Base-by-base conservation (phyloP, 2,329 filamentous ascomycete genomes). In the Calonectria crousiana region DNA sequence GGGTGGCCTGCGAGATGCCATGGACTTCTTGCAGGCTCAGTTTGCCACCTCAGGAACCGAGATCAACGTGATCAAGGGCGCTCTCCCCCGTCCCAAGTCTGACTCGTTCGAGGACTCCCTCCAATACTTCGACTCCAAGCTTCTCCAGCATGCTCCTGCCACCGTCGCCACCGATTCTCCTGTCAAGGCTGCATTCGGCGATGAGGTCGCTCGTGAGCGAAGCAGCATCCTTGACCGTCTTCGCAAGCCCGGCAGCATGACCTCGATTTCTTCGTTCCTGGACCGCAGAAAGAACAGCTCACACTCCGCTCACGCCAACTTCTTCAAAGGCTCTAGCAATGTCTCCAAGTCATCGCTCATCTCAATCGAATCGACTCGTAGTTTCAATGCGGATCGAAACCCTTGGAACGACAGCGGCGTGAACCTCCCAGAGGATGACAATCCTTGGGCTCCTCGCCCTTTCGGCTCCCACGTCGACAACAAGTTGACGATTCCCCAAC, bases 381-480 rank as follows among this genome's bases (percentile, higher is more conserved):
- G 95, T 87, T 93, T 93, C 85, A 93, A 93, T 77, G 95, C 95
- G 79, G 97, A 98, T 85, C 94, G 96, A 85, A 98, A 98, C 86
- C 96, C 96, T 75, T 98, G 96, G 96, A 98, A 98, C 84, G 96
- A 98, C 84, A 98, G 95, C 82, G 96, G 96, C 81, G 95, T 98
- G 83, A 98, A 98, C 84, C 92, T 98, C 78, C 90, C 94, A 76
- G 96, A 98, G 81, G 95, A 98, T 77, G 95, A 98, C 79, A 91
- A 92, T 84, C 89, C 90, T 49, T 93, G 92, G 91, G 86, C 89
- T 67, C 86, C 86, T 67, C 91, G 92, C 77, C 91, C 91, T 79
- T 90, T 93, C 79, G 90, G 91, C 81, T 94, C 92, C 83, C 92
- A 91, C 83, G 88, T 89, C 81, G 88, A 93, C 83, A 89, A 89